These are phyloP conservation scores for Quercus alba DNA, from an alignment of 306 rosid species.

Conservation along the genomic window DNA sequence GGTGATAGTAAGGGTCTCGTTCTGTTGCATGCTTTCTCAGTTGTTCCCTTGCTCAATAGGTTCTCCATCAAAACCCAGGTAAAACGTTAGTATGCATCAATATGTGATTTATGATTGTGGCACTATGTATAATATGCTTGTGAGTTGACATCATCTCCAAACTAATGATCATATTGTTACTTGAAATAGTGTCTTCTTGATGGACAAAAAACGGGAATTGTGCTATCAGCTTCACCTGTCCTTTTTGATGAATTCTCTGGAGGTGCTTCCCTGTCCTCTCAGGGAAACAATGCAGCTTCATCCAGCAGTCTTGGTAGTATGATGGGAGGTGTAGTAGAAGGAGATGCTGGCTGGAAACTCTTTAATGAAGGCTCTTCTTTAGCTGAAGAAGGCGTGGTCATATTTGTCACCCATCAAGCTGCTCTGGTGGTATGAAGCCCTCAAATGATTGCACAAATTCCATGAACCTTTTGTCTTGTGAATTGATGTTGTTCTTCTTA, in stretches of 20 bases:
- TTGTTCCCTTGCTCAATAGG: constrained; percentile 72
- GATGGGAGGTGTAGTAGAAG: constrained; percentile 95
- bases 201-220: constrained; percentile 85
- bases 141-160: constrained; percentile 18
- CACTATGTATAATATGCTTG: constrained; percentile 13
- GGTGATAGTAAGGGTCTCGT: constrained; percentile 97
- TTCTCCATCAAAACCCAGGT: constrained; percentile 87
- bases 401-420: constrained; percentile 91
- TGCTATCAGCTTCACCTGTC: constrained; percentile 89
- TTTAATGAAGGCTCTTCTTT: constrained; percentile 89
- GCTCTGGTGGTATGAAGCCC: constrained; percentile 90
- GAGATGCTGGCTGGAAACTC: constrained; percentile 94
- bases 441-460: constrained; percentile 42
- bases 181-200: constrained; percentile 88
- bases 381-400: constrained; percentile 87
- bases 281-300: constrained; percentile 51
- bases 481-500: constrained; percentile 24
- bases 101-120: constrained; percentile 14
- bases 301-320: constrained; percentile 84
- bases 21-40: constrained; percentile 69
- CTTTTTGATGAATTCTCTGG: constrained; percentile 66
- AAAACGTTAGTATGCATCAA: constrained; percentile 18
- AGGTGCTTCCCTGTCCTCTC: constrained; percentile 52
- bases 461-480: constrained; percentile 29
- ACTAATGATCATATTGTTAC: constrained; percentile 30